Conservation (phyloP, 331 rosid species). For the Arachis monticola region DNA sequence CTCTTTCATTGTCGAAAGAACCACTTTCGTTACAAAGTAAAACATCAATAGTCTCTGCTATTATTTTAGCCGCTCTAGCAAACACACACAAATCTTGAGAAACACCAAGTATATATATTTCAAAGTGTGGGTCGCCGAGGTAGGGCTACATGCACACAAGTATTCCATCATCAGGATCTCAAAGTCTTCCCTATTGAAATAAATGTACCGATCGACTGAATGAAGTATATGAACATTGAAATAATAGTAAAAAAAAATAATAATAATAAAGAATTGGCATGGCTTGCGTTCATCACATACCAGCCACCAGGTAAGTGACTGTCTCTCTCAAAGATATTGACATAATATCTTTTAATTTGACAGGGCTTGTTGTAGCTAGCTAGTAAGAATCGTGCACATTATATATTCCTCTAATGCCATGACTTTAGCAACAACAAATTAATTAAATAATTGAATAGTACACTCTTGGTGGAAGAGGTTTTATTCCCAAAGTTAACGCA, state of each 20-base stretch:
- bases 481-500: no score
- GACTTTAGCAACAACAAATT: not conserved
- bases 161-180: no score
- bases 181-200: constrained; percentile 5
- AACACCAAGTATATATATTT: no score
- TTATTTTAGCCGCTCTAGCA: no score
- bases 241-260: not conserved
- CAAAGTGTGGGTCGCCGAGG: no score
- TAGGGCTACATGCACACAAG: not conserved
- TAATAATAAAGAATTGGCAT: not conserved
- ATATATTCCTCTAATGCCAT: not conserved
- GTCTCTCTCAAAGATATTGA: constrained; percentile 5
- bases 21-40: no score
- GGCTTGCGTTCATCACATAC: not conserved
- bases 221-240: not conserved
- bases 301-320: not conserved
- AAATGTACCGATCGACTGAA: not conserved
- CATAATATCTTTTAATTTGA: constrained; percentile 18
- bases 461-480: no score
- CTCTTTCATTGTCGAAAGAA: no score
- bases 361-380: not conserved
- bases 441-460: not conserved
- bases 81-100: no score
- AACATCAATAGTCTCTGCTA: no score
- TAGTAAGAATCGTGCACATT: not conserved